Percentiles rank a stretch among this genome's conserved stretches.
Conservation (phyloP, 2,329 filamentous ascomycete genomes). For the Curvularia hawaiiensis region DNA sequence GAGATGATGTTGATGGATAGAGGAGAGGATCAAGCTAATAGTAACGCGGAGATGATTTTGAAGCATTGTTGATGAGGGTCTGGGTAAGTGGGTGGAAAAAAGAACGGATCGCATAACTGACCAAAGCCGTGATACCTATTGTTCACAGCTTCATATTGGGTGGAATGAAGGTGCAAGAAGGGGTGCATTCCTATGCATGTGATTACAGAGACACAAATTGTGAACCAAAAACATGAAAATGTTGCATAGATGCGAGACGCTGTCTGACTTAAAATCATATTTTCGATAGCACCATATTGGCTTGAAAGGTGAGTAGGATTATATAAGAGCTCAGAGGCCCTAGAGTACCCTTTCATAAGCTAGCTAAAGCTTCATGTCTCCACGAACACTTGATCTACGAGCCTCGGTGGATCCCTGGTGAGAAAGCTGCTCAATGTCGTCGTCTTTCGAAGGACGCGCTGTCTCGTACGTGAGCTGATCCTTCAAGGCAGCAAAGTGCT, state of each 20-base stretch:
- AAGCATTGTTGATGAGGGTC: background rate
- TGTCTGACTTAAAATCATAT: no score
- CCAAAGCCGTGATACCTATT: background rate
- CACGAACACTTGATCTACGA: background rate
- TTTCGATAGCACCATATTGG: no score
- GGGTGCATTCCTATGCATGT: background rate
- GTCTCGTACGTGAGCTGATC: constrained; percentile 12
- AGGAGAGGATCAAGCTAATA: background rate
- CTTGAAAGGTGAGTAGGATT: background rate
- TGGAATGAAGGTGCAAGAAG: background rate
- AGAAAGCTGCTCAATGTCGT: constrained; percentile 12
- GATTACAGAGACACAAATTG: background rate
- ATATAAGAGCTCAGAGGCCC: background rate
- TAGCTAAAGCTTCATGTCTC: constrained; percentile 1
- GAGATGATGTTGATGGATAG: background rate
- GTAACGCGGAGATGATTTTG: no score
- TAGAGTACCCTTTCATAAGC: background rate
- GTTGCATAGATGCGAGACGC: background rate
- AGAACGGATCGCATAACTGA: background rate
- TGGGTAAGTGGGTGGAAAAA: background rate
- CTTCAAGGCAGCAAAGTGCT: constrained; percentile 31
- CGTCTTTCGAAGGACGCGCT: constrained; percentile 4
- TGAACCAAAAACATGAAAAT: background rate
- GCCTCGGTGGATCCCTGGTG: background rate
- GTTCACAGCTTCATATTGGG: background rate